Evolutionary conservation across 2,329 filamentous ascomycete genomes (phyloP).

Genomic region (Gaeumannomyces sp.): DNA sequence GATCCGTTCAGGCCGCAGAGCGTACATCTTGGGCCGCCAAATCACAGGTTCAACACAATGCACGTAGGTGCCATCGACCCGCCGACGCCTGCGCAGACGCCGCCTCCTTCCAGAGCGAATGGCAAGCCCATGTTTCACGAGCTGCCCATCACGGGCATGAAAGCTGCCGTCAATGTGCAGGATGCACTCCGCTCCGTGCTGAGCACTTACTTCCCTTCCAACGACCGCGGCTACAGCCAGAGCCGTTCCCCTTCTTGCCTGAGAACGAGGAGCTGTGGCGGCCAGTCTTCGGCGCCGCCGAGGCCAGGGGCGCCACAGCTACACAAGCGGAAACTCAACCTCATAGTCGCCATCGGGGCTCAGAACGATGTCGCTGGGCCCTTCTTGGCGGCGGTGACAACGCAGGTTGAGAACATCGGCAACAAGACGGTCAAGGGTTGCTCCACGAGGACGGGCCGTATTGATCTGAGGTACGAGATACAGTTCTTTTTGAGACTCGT

Average conservation of each 20-base stretch:
- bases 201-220: constrained; percentile 42
- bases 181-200: constrained; percentile 51
- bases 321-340: constrained; percentile 37
- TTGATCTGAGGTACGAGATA: constrained; percentile 49
- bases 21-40: neutral
- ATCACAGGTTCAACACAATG: constrained; percentile 10
- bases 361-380: constrained; percentile 47
- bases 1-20: constrained; percentile 36
- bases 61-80: constrained; percentile 12
- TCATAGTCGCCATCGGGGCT: constrained; percentile 54
- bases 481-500: neutral
- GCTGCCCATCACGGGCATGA: constrained; percentile 32
- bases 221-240: constrained; percentile 40
- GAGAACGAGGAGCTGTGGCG: constrained; percentile 47
- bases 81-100: constrained; percentile 18
- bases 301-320: constrained; percentile 13
- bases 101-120: constrained; percentile 26
- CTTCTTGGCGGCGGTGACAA: constrained; percentile 41
- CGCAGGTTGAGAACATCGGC: constrained; percentile 50
- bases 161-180: constrained; percentile 48
- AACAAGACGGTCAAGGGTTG: constrained; percentile 37
- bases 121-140: constrained; percentile 37
- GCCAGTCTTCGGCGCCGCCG: constrained; percentile 39
- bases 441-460: constrained; percentile 43
- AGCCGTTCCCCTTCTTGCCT: constrained; percentile 41